Percentiles rank a stretch among this genome's conserved stretches.
Evolutionary conservation across 768 basidiomycete genomes (phyloP).

Genomic region (Mycena vulgaris): DNA sequence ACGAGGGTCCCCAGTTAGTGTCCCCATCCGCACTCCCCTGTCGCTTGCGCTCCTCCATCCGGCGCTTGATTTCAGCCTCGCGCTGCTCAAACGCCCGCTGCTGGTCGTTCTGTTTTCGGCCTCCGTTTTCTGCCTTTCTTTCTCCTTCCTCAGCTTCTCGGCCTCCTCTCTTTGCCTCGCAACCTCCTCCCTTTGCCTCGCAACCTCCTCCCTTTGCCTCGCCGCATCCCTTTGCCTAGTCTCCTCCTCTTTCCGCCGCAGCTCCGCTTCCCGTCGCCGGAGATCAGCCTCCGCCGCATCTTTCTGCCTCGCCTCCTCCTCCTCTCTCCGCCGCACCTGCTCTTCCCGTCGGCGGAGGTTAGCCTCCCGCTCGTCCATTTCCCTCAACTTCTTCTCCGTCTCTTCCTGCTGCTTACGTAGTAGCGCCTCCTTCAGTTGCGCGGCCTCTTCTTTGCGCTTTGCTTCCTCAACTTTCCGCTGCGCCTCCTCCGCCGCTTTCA

Average conservation of each 20-base stretch:
- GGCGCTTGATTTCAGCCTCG: constrained; percentile 61
- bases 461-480: constrained; percentile 26
- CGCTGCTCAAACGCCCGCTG: constrained; percentile 60
- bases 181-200: background rate
- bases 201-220: background rate
- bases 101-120: constrained; percentile 48
- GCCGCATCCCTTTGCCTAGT: background rate
- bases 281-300: constrained; percentile 36
- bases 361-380: constrained; percentile 38
- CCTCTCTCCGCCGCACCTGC: constrained; percentile 37
- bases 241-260: background rate
- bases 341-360: constrained; percentile 33
- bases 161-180: constrained; percentile 22
- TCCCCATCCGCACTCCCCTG: constrained; percentile 59
- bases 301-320: constrained; percentile 39
- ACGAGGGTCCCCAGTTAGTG: constrained; percentile 46
- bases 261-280: background rate
- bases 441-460: constrained; percentile 26
- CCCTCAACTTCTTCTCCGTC: constrained; percentile 37
- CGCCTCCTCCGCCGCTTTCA: constrained; percentile 22
- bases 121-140: constrained; percentile 40
- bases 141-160: constrained; percentile 43
- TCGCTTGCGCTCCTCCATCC: constrained; percentile 61
- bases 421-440: constrained; percentile 36
- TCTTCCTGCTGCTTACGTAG: constrained; percentile 38